A percentile compares a stretch with the other conserved stretches of the same genome.
Evolutionary conservation across 2,329 filamentous ascomycete genomes (phyloP).

Genomic region (Diplodia scrobiculata): DNA sequence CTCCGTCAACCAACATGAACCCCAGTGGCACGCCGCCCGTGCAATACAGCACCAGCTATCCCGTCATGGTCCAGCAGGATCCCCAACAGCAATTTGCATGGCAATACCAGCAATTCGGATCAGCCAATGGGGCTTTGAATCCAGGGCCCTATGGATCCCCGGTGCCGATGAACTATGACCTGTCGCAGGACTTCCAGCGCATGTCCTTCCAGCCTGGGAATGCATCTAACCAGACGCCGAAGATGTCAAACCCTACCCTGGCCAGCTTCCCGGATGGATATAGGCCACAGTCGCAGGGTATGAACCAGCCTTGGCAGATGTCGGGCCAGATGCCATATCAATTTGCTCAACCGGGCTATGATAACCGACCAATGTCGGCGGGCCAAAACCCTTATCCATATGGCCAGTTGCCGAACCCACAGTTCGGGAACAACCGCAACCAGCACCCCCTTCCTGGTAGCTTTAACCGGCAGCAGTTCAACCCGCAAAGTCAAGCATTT

Average conservation of each 20-base stretch:
- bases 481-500: conserved; percentile 91
- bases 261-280: conserved; percentile 39
- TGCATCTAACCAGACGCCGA: conserved; percentile 43
- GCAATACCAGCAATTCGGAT: conserved; percentile 38
- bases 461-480: conserved; percentile 83
- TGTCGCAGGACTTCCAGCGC: conserved; percentile 51
- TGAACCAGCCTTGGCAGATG: conserved; percentile 40
- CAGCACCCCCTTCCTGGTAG: conserved; percentile 84
- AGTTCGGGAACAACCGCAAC: conserved; percentile 66
- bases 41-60: conserved; percentile 40
- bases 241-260: conserved; percentile 44
- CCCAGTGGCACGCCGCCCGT: conserved; percentile 38
- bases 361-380: conserved; percentile 44
- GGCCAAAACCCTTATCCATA: conserved; percentile 63
- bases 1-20: conserved; percentile 19
- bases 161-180: conserved; percentile 47
- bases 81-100: conserved; percentile 43
- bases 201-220: conserved; percentile 50
- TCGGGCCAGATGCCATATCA: conserved; percentile 36
- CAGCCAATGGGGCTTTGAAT: conserved; percentile 28
- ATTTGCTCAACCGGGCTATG: conserved; percentile 36
- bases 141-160: conserved; percentile 32
- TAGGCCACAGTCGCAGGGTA: conserved; percentile 36
- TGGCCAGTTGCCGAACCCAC: conserved; percentile 71
- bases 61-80: conserved; percentile 44